These are phyloP conservation scores for Sclerotiophoma versabilis DNA, from an alignment of 2,329 filamentous ascomycete species.

Conservation along the genomic window DNA sequence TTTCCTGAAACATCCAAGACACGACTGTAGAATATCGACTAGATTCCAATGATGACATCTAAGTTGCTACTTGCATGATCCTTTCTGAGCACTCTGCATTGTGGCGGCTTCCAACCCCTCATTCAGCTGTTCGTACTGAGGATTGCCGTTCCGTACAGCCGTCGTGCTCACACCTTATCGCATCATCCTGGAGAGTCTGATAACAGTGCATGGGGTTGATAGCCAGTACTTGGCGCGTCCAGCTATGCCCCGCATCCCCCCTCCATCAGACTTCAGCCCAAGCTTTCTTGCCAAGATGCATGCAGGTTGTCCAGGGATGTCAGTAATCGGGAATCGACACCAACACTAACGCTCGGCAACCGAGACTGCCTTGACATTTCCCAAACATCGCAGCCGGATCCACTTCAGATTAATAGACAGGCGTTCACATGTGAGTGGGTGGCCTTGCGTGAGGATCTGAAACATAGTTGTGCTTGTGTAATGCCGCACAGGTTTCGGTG, in stretches of 20 bases:
- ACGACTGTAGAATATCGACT: conserved; percentile 5
- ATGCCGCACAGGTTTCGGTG: conserved; percentile 17
- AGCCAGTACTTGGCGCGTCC: conserved; percentile 10
- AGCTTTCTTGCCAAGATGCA: conserved; percentile 20
- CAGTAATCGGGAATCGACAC: conserved; percentile 5
- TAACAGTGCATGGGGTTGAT: conserved; percentile 21
- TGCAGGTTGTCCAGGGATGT: conserved; percentile 11
- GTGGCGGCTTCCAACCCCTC: conserved; percentile 10
- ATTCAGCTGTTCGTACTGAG: background rate
- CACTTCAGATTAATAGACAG: background rate
- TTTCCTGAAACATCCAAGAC: conserved; percentile 9
- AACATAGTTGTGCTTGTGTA: conserved; percentile 15
- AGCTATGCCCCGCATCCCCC: conserved; percentile 12
- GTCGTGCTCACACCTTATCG: conserved; percentile 14
- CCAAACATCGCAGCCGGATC: conserved; percentile 13
- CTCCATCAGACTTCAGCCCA: conserved; percentile 9
- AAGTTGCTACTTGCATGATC: conserved; percentile 7
- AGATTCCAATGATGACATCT: conserved; percentile 17
- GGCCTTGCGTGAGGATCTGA: conserved; percentile 3
- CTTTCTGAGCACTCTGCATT: conserved; percentile 1
- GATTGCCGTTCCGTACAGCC: conserved; percentile 12
- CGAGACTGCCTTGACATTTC: background rate
- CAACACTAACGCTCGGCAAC: conserved; percentile 14
- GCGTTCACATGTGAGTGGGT: background rate
- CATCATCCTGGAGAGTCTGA: conserved; percentile 13